Base-by-base conservation (phyloP, 176 grass and related monocot genomes). In the Oryza nivara region DNA sequence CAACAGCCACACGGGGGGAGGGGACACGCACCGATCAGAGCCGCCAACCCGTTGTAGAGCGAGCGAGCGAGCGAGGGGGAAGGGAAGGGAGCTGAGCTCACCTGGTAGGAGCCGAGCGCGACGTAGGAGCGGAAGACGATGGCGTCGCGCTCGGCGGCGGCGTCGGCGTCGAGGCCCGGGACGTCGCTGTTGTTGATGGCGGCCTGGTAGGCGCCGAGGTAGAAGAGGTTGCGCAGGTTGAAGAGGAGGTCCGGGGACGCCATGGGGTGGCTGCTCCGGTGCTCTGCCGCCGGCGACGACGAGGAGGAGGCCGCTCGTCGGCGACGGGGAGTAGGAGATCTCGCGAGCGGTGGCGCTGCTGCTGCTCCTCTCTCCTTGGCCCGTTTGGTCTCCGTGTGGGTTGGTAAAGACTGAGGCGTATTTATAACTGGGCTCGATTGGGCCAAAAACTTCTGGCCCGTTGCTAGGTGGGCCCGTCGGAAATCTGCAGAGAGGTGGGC, bases 141-240 rank as follows among this genome's bases (percentile, higher is more conserved):
- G 73, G 85, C 60, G 74, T 96, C 93, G 86, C 93, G 97, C 90
- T 99, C 93, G 82, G 92, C 65, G 25, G 89, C 88, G 16, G 92
- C 91, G 66, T 92, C 91, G 61, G 86, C 40, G 80, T 89, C 86
- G 72, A 96, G 88, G 51, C 77, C 88, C 61, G 91, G 80, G 71
- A 94, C 86, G 86, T 96, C 93, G 97, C 97, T 91, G 90, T 87
- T 96, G 89, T 92, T 96, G 86, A 99, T 96, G 79, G 97, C 93
- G 45, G 88, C 94, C 75, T 99, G 97, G 90, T 99, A 99, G 25
- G 97, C 97, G 22, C 97, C 97, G 11, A 99, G 90, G 89, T 96
- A 88, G 90, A 99, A 96, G 82, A 88, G 89, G 91, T 99, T 99
- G 81, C 97, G 93, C 66, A 96, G 88, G 70, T 88, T 92, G 76